Percentiles rank a stretch among this genome's conserved stretches.
Evolutionary conservation across 2,329 filamentous ascomycete species (phyloP).

Genomic region (Trichoderma sp.): DNA sequence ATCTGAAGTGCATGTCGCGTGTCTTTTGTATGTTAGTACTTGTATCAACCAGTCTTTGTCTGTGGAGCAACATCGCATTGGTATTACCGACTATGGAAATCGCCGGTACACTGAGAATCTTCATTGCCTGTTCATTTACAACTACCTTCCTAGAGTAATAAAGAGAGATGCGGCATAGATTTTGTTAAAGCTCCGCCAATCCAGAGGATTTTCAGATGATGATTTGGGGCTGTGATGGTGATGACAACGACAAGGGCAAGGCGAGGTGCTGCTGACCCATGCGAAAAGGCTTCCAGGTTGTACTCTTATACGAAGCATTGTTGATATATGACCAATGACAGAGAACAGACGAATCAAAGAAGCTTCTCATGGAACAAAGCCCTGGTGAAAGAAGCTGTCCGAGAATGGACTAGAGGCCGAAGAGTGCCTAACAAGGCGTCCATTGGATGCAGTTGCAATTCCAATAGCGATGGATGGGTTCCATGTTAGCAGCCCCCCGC

Average conservation of each 20-base stretch:
- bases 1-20: neutral
- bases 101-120: neutral
- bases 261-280: neutral
- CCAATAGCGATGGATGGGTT: neutral
- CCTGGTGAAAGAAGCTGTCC: neutral
- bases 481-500: neutral
- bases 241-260: neutral
- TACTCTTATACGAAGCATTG: neutral
- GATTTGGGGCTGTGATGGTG: neutral
- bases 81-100: neutral
- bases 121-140: neutral
- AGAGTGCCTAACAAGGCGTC: constrained; percentile 6
- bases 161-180: neutral
- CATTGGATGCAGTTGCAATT: neutral
- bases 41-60: neutral
- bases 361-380: neutral
- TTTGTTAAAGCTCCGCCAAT: neutral
- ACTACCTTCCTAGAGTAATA: neutral
- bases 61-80: neutral
- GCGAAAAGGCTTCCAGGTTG: neutral
- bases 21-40: neutral
- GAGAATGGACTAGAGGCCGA: neutral
- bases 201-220: neutral
- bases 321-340: neutral
- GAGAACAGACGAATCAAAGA: neutral